Evolutionary conservation across 805 yeast genomes (phyloP).

Genomic region (Candida gorgasii): DNA sequence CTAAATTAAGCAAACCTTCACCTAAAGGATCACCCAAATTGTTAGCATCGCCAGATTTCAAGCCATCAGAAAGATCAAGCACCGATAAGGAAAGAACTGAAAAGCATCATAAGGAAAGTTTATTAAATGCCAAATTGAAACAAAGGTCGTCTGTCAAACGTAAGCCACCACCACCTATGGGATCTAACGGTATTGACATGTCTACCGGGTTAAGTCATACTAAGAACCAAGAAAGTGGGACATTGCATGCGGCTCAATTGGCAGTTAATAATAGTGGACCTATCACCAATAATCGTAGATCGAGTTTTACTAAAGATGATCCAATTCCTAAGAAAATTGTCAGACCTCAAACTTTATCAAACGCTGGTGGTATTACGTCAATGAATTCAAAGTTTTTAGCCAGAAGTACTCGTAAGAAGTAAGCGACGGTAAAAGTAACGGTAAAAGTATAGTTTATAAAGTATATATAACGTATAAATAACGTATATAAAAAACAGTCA

Average conservation of each 20-base stretch:
- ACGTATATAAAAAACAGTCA: slow-evolving; percentile 9
- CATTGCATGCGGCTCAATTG: slow-evolving; percentile 45
- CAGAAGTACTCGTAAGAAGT: slow-evolving; percentile 50
- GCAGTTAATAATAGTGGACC: slow-evolving; percentile 39
- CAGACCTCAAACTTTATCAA: background rate
- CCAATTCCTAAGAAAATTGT: background rate
- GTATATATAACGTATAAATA: no score
- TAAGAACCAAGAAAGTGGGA: slow-evolving; percentile 24
- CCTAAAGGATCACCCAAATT: slow-evolving; percentile 22
- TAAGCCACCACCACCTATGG: slow-evolving; percentile 32
- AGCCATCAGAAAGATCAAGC: slow-evolving; percentile 3
- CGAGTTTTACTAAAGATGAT: slow-evolving; percentile 39
- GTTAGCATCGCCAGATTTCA: slow-evolving; percentile 24
- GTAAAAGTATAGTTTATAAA: background rate
- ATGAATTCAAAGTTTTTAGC: slow-evolving; percentile 64
- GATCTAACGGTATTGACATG: slow-evolving; percentile 24
- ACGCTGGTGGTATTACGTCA: slow-evolving; percentile 41
- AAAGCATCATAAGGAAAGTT: slow-evolving; percentile 10
- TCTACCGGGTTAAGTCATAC: slow-evolving; percentile 29
- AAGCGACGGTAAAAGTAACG: background rate
- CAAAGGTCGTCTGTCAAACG: slow-evolving; percentile 25
- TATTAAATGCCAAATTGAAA: slow-evolving; percentile 19
- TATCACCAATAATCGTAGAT: slow-evolving; percentile 26
- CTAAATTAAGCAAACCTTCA: background rate
- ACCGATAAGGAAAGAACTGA: slow-evolving; percentile 2